Evolutionary conservation across 2,329 filamentous ascomycete genomes (phyloP), one percentile per base, ranked within the genome.

Genomic region (Trichoderma citrinoviride): DNA sequence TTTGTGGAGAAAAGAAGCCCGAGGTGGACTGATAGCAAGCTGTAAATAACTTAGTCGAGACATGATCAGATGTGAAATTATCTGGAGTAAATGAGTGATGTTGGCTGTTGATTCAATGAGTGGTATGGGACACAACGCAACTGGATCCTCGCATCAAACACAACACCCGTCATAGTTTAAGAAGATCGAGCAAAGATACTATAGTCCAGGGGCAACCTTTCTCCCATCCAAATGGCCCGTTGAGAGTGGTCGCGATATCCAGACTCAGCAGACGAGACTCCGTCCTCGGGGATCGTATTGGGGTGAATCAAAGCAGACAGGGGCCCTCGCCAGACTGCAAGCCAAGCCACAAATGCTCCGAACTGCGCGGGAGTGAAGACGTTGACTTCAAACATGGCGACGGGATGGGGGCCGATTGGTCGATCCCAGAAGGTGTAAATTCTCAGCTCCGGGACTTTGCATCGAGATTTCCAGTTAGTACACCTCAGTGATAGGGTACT

Each of bases 331-430:
- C 93, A 89, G 65, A 97, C 86, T 33, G 91, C 85, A 33, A 97
- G 79, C 93, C 93, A 97, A 0, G 91, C 84, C 44, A 97, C 79
- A 71, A 97, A 96, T 0, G 93, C 93, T 0, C 93, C 93, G 72
- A 97, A 97, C 75, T 97, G 91, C 3, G 87, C 88, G 0, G 93
- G 93, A 0, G 89, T 92, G 75, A 94, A 92, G 21, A 97, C 52
- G 70, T 96, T 96, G 52, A 97, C 92, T 77, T 97, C 93, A 71
- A 97, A 97, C 92, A 96, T 97, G 60, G 88, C 90, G 0, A 92
- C 77, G 0, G 90, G 88, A 75, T 97, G 93, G 0, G 93, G 93
- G 0, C 93, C 93, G 29, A 97, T 77, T 0, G 93, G 92, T 15
- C 79, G 77, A 69, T 95, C 89, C 85, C 87, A 96, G 69, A 96